phyloP scores from a whole-genome alignment of 1,139 yeast species.

The Protomyces gravidus region DNA sequence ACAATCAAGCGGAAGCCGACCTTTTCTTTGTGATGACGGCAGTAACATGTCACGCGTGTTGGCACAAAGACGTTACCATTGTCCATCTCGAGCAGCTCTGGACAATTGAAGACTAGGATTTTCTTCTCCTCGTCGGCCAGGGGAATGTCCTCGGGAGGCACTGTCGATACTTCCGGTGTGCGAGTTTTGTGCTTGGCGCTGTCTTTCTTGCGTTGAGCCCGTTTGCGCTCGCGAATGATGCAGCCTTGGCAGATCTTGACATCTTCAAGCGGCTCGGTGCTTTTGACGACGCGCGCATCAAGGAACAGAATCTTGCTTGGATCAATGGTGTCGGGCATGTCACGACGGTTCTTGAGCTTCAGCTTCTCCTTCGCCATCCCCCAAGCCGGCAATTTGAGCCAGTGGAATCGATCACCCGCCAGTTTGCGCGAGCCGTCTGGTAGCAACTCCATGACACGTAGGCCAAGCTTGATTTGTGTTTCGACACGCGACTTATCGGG shows the following conservation, averaged over 20 bases:
- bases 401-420: constrained; percentile 30
- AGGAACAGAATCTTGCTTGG: constrained; percentile 39
- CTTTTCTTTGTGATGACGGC: constrained; percentile 85
- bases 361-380: constrained; percentile 81
- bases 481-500: constrained; percentile 87
- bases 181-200: constrained; percentile 9
- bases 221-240: constrained; percentile 82
- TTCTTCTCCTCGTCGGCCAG: constrained; percentile 67
- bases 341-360: constrained; percentile 38
- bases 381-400: constrained; percentile 78
- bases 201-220: constrained; percentile 72
- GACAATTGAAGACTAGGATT: constrained; percentile 84
- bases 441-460: constrained; percentile 62
- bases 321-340: constrained; percentile 46
- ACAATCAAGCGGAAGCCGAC: constrained; percentile 63
- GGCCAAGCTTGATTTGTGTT: constrained; percentile 78
- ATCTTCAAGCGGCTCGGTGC: constrained; percentile 44
- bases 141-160: constrained; percentile 62
- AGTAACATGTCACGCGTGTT: constrained; percentile 87
- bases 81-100: constrained; percentile 75
- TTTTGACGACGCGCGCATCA: constrained; percentile 44
- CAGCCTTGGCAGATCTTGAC: constrained; percentile 83
- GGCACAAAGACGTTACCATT: constrained; percentile 62
- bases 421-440: constrained; percentile 43
- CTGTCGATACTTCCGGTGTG: constrained; percentile 43